Conservation (phyloP, 345 rosid genomes). For the Pseudoturritis turrita region DNA sequence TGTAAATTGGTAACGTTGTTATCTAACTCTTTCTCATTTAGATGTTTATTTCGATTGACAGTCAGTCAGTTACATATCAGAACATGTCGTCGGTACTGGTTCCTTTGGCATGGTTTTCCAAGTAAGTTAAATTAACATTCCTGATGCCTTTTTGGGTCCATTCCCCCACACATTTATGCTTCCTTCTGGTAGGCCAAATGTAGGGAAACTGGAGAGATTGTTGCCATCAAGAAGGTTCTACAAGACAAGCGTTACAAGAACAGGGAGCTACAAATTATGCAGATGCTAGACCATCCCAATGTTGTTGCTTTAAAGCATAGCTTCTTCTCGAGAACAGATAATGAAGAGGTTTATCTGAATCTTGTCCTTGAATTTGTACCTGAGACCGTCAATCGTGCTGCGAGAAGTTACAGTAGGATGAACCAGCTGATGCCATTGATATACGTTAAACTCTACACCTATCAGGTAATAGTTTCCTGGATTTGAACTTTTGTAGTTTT, state of each 20-base stretch:
- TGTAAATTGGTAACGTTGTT: background rate
- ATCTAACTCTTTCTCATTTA: slow-evolving; percentile 12
- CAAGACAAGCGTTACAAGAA: slow-evolving; percentile 97
- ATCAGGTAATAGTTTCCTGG: slow-evolving; percentile 51
- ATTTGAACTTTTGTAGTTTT: background rate
- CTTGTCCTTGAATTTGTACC: slow-evolving; percentile 94
- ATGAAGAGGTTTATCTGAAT: slow-evolving; percentile 83
- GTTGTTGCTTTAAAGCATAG: slow-evolving; percentile 77
- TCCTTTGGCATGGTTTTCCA: slow-evolving; percentile 91
- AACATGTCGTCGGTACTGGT: slow-evolving; percentile 94
- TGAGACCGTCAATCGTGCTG: slow-evolving; percentile 77
- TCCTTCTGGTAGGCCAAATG: slow-evolving; percentile 74
- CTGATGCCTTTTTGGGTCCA: slow-evolving; percentile 1
- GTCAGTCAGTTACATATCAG: slow-evolving; percentile 84
- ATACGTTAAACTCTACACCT: slow-evolving; percentile 86
- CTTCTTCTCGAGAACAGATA: slow-evolving; percentile 82
- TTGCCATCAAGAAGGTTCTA: slow-evolving; percentile 92
- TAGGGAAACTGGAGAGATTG: slow-evolving; percentile 91
- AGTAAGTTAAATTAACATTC: slow-evolving; percentile 39
- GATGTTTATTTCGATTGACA: slow-evolving; percentile 37
- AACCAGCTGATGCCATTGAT: slow-evolving; percentile 87
- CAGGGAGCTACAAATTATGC: slow-evolving; percentile 90
- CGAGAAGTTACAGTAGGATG: slow-evolving; percentile 71
- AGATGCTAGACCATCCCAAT: slow-evolving; percentile 96
- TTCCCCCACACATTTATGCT: slow-evolving; percentile 7